Percentiles rank a stretch among this genome's conserved stretches.
These are phyloP conservation scores for Penicillium carneum DNA, from an alignment of 2,329 filamentous ascomycete genomes.

Conservation along the genomic window DNA sequence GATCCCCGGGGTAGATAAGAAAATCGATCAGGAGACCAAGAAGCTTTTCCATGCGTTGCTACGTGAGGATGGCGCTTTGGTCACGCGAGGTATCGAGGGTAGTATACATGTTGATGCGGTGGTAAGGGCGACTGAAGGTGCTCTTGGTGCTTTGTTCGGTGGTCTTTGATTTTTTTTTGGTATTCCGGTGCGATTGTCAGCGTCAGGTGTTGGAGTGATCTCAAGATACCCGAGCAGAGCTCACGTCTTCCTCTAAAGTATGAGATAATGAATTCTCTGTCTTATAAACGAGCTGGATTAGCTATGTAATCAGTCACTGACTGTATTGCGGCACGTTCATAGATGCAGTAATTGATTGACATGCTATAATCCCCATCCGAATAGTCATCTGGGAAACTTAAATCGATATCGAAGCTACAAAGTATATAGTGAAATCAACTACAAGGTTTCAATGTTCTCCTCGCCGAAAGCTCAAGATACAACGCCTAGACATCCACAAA, in stretches of 20 bases:
- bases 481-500: constrained; percentile 1
- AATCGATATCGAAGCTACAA: background rate
- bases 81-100: constrained; percentile 22
- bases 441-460: background rate
- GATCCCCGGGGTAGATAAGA: constrained; percentile 30
- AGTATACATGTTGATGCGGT: constrained; percentile 40
- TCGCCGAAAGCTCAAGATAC: background rate
- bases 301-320: background rate
- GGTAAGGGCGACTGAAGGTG: constrained; percentile 47
- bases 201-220: background rate
- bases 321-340: background rate
- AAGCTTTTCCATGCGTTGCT: constrained; percentile 50
- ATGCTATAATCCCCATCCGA: background rate
- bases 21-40: constrained; percentile 49
- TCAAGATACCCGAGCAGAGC: constrained; percentile 20
- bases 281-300: background rate
- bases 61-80: constrained; percentile 28
- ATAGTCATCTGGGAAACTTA: background rate
- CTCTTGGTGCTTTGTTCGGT: constrained; percentile 45
- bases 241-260: background rate
- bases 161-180: constrained; percentile 18
- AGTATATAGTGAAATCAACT: background rate
- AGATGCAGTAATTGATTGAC: background rate
- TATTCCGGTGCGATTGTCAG: constrained; percentile 5
- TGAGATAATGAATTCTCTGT: background rate